Base-by-base conservation (phyloP, 2,329 filamentous ascomycete genomes). In the Aspergillus oerlinghausenensis region DNA sequence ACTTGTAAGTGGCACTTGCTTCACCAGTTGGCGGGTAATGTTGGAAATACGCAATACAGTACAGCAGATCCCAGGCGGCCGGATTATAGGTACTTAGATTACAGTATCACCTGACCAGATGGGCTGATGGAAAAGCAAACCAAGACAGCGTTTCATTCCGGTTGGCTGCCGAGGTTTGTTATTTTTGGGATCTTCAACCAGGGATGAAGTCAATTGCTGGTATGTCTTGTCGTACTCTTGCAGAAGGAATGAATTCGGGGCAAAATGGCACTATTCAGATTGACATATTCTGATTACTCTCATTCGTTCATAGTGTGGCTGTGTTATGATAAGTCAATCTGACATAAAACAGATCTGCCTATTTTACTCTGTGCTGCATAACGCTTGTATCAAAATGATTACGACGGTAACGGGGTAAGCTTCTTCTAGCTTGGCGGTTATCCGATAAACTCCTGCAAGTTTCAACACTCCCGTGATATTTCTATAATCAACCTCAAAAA, bases 131-230 rank as follows among this genome's bases (percentile, higher is more conserved):
- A 21, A 45, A 3, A 5, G 21, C 32, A 17, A 2, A 35, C 11
- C 23, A 43, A 38, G 11, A 10, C 21, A 57, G 51, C 54, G 54
- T 49, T 26, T 47, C 26, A 43, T 55, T 61, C 62, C 56, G 60
- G 60, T 63, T 63, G 61, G 60, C 57, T 57, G 47, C 50, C 47
- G 32, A 42, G 26, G 23, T 49, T 59, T 58, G 59, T 60, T 63
- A 62, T 62, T 63, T 19, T 19, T 21, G 42, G 8, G n/a, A 45
- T 17, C n/a, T 10, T 19, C 42, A 43, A 19, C n/a, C 21, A 17
- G 21, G 23, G n/a, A 45, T 45, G 5, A 8, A 11, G 42, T 43
- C 10, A 7, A 45, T 21, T 21, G 1, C n/a, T 23, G 42, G 10
- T 45, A 45, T 45, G 9, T 45, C 10, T 3, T 19, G 32, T 35